phyloP scores from a whole-genome alignment of 768 basidiomycete species.

The Podaxis sp. region DNA sequence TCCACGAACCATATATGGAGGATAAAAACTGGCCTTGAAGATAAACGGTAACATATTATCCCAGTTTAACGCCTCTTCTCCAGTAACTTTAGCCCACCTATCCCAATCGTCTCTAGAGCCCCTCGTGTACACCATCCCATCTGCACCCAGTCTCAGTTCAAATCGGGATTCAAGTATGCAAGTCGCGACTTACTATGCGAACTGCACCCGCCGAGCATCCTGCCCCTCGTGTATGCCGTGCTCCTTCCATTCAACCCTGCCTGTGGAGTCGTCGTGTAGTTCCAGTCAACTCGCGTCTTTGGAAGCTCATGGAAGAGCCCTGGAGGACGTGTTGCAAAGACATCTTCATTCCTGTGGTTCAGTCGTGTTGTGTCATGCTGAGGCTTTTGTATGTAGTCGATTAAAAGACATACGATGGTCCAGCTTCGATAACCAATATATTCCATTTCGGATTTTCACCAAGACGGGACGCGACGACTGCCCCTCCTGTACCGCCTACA shows the following conservation, averaged over 20 bases:
- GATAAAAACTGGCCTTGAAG: conserved; percentile 19
- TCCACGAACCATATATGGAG: neutral
- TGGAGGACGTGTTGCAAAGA: conserved; percentile 9
- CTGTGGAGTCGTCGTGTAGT: conserved; percentile 17
- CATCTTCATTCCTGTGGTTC: neutral
- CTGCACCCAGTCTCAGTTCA: conserved; percentile 12
- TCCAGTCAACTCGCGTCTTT: conserved; percentile 19
- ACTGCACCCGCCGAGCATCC: conserved; percentile 17
- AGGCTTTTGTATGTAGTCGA: neutral
- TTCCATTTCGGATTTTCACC: conserved; percentile 13
- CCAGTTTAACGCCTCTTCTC: conserved; percentile 34
- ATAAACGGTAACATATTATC: conserved; percentile 28
- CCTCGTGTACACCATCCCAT: conserved; percentile 32
- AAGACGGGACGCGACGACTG: conserved; percentile 12
- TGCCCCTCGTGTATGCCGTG: conserved; percentile 7
- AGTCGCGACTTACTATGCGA: conserved; percentile 14
- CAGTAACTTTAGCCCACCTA: conserved; percentile 29
- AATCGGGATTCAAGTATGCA: neutral
- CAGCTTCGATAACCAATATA: conserved; percentile 19
- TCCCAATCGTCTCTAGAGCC: conserved; percentile 34
- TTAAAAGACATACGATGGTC: conserved; percentile 10
- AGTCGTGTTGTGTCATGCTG: neutral
- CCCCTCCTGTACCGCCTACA: conserved; percentile 17
- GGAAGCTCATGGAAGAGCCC: neutral
- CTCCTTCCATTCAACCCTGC: conserved; percentile 12